Base-by-base conservation (phyloP, 805 yeast species). In the Yamadazyma takamatsuzukensis region DNA sequence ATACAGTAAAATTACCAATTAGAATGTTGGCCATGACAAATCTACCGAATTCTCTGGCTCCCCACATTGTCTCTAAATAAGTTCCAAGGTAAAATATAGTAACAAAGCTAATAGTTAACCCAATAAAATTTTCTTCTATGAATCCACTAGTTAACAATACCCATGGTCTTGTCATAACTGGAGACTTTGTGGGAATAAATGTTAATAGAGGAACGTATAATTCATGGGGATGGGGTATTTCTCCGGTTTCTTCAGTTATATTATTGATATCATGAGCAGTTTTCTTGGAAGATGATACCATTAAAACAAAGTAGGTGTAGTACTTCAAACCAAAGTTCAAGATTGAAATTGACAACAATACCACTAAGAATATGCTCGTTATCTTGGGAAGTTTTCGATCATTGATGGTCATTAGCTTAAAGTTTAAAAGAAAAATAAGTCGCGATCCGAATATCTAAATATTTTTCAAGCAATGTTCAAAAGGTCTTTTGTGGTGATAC, bases 31-130 rank as follows among this genome's bases (percentile, higher is more conserved):
- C 50, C 6, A 66, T 27, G 6, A 73, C 50, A 49, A 76, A 80
- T 41, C 63, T 64, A 10, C 69, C 45, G 40, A 76, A 59, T 43
- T 77, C 83, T 27, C 49, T 58, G 18, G 74, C 47, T 4, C 81
- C 76, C 88, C 89, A 82, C 24, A 73, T 67, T 39, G 70, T 68
- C 48, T 82, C 89, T 43, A 80, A 68, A 57, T 77, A 82, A 32
- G 72, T 64, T 4, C 85, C 86, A 21, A 82, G 68, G 44, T 71
- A 74, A 32, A 66, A 56, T 9, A 74, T 44, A 11, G 70, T 51
- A 15, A 62, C 36, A 15, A 64, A 45, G 15, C 72, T 55, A 6
- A 63, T 44, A 5, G 61, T 27, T 9, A 69, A 57, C 3, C 70
- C 58, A 10, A 70, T 25, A 13, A 70, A 32, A 23, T 60, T 61